These are phyloP conservation scores for Diutina rugosa DNA, from an alignment of 1,139 yeast genomes.

Conservation along the genomic window DNA sequence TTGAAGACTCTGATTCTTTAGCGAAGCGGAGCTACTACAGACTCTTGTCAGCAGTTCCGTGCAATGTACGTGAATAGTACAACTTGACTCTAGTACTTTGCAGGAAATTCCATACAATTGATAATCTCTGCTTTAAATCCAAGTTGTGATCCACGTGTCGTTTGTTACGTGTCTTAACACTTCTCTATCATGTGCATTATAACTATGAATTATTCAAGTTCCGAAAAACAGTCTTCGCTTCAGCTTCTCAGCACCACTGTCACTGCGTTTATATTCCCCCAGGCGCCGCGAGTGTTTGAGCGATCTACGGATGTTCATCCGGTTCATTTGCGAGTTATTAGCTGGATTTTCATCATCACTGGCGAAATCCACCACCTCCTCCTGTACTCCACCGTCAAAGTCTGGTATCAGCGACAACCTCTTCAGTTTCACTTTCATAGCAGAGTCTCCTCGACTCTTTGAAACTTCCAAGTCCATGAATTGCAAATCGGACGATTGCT, in stretches of 20 bases:
- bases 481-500: not conserved
- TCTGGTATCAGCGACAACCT: conserved; percentile 8
- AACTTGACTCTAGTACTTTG: too few species aligned
- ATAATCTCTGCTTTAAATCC: too few species aligned
- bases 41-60: too few species aligned
- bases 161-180: not conserved
- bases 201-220: conserved; percentile 4
- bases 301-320: conserved; percentile 29
- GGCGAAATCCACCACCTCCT: conserved; percentile 35
- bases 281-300: conserved; percentile 16
- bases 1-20: too few species aligned
- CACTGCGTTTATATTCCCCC: conserved; percentile 23
- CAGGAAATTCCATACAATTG: too few species aligned
- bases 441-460: not conserved
- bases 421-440: conserved; percentile 16
- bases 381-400: conserved; percentile 9
- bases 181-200: not conserved
- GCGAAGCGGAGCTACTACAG: too few species aligned
- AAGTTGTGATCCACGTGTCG: too few species aligned
- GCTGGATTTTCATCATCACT: conserved; percentile 29
- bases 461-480: not conserved
- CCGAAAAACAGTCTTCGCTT: conserved; percentile 22
- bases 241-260: conserved; percentile 14
- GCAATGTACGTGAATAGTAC: too few species aligned
- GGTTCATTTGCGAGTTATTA: conserved; percentile 25